Evolutionary conservation across 768 basidiomycete genomes (phyloP), one percentile per base, ranked within the genome.

Genomic region (Amanita muscaria): DNA sequence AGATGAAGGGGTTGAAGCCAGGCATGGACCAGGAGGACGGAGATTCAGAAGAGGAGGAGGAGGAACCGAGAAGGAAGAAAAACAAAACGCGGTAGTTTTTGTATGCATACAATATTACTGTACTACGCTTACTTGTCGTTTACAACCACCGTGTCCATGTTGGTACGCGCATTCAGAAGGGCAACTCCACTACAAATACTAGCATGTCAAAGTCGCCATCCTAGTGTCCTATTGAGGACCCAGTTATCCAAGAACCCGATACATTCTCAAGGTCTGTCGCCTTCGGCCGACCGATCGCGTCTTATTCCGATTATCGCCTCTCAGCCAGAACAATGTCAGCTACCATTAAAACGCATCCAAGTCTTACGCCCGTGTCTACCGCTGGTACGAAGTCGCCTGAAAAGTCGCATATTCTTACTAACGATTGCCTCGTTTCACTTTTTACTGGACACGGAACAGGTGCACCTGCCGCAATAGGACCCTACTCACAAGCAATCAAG

Each of bases 401-500:
- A 11, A 6, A 19, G 14, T 12, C 5, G 8, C 16, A 31, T 22
- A 23, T 23, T 23, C 2, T 11, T 11, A 27, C n/a, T 14, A 16
- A 21, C 21, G 30, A 22, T 10, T 12, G 4, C n/a, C 18, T 9
- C 19, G 4, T 5, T 6, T 34, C 14, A 16, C 34, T 6, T 19
- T 4, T n/a, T n/a, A n/a, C 23, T 18, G 25, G 19, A 8, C 8
- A 8, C 25, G n/a, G n/a, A n/a, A n/a, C 29, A 88, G 88, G 72
- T 56, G 87, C 88, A 4, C 78, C 88, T 1, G 72, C 77, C 14
- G 87, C 88, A 0, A 77, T 90, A 48, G 88, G 88, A 1, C 91
- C 91, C 24, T 94, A 94, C 66, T 80, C 79, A 1, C 87, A 94
- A 67, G 93, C 81, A 3, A 77, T 93, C 65, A 86, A 84, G 57